Evolutionary conservation across 2,329 filamentous ascomycete genomes (phyloP).

Genomic region (Penicillium palitans): DNA sequence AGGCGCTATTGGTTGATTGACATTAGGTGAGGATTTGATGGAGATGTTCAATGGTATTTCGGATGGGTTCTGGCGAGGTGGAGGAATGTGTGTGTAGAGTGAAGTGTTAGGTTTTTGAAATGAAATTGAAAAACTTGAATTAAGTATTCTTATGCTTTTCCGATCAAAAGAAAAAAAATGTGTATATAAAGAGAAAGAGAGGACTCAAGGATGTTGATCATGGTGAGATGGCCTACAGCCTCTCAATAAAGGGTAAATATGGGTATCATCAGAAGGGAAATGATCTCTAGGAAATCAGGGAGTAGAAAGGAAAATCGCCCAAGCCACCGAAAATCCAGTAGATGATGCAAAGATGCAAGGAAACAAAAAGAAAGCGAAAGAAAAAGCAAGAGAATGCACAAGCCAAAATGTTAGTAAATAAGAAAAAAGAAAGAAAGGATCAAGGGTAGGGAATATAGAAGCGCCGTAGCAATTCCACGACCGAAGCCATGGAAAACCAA

Average conservation of each 20-base stretch:
- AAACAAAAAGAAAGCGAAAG: constrained; percentile 8
- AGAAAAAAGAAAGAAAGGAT: not conserved
- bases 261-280: constrained; percentile 34
- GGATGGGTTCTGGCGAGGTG: not conserved
- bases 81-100: not conserved
- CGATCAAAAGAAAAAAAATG: not conserved
- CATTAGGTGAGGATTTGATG: not conserved
- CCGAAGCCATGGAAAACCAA: not conserved
- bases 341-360: constrained; percentile 11
- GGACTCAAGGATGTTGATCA: constrained; percentile 8
- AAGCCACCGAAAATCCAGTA: constrained; percentile 1
- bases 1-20: not conserved
- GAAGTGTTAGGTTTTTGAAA: not conserved
- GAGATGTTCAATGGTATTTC: not conserved
- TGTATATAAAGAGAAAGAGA: not conserved
- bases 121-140: not conserved
- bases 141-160: not conserved
- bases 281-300: constrained; percentile 10
- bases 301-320: constrained; percentile 5
- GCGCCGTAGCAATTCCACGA: not conserved
- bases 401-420: constrained; percentile 5
- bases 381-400: constrained; percentile 7
- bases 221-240: constrained; percentile 11
- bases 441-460: not conserved
- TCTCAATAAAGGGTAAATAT: constrained; percentile 20